phyloP scores from a whole-genome alignment of 2,329 filamentous ascomycete genomes.

The Venturia effusa region DNA sequence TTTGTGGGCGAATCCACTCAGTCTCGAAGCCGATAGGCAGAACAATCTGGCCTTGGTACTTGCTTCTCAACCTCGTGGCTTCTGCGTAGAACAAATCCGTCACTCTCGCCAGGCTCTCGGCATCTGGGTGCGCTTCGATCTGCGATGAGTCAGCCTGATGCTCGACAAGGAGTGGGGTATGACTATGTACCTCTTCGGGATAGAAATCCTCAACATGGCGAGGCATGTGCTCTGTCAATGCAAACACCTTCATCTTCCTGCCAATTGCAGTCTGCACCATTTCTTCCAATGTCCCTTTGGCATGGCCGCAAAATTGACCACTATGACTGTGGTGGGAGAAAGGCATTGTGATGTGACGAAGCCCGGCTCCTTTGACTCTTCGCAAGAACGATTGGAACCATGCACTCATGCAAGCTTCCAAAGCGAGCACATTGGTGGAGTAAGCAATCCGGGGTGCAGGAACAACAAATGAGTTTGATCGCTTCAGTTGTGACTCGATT shows the following conservation, averaged over 20 bases:
- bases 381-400: background rate
- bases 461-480: background rate
- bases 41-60: slow-evolving; percentile 60
- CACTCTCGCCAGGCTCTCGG: slow-evolving; percentile 36
- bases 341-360: slow-evolving; percentile 52
- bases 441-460: background rate
- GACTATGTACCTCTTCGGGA: slow-evolving; percentile 72
- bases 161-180: background rate
- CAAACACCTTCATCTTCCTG: slow-evolving; percentile 71
- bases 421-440: background rate
- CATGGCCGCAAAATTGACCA: slow-evolving; percentile 93
- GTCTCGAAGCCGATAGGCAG: slow-evolving; percentile 85
- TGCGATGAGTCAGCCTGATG: slow-evolving; percentile 18
- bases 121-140: slow-evolving; percentile 34
- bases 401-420: background rate
- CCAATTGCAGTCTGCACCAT: slow-evolving; percentile 69
- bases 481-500: background rate
- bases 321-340: slow-evolving; percentile 98
- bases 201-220: slow-evolving; percentile 72
- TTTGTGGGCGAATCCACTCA: slow-evolving; percentile 74
- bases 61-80: slow-evolving; percentile 58
- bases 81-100: slow-evolving; percentile 67
- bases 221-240: slow-evolving; percentile 92
- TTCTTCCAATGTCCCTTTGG: slow-evolving; percentile 72
- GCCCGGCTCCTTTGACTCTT: background rate